A percentile compares a stretch with the other conserved stretches of the same genome.
phyloP scores from a whole-genome alignment of 2,329 filamentous ascomycete genomes.

The Drechslerella coelobrocha region DNA sequence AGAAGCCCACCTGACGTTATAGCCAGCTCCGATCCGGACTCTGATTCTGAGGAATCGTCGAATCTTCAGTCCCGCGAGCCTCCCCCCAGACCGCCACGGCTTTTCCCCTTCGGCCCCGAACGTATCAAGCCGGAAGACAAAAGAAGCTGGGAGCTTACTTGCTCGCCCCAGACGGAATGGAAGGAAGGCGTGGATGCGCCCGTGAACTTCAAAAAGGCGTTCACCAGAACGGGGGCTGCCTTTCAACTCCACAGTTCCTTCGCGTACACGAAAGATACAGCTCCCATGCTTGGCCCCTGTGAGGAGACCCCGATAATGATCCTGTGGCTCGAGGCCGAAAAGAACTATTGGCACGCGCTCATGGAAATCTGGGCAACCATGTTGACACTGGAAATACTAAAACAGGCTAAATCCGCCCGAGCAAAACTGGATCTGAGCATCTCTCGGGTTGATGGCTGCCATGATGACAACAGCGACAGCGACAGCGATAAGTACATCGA shows the following conservation, averaged over 20 bases:
- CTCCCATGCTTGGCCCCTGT: too few species aligned
- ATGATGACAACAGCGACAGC: too few species aligned
- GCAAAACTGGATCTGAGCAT: not conserved
- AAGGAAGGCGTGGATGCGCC: conserved; percentile 46
- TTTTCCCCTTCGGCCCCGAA: not conserved
- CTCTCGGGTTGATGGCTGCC: not conserved
- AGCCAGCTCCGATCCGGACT: too few species aligned
- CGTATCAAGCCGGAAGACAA: not conserved
- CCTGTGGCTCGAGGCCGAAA: conserved; percentile 54
- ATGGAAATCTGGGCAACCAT: conserved; percentile 56
- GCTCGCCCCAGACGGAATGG: conserved; percentile 11
- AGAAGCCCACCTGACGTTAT: not conserved
- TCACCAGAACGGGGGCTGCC: conserved; percentile 53
- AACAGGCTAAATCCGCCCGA: conserved; percentile 51
- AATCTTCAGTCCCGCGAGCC: too few species aligned
- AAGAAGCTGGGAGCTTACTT: conserved; percentile 16
- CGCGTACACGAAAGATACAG: too few species aligned
- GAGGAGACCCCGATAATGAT: conserved; percentile 55
- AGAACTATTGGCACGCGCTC: conserved; percentile 56
- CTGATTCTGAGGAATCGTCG: too few species aligned
- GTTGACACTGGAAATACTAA: conserved; percentile 53
- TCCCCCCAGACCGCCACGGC: too few species aligned
- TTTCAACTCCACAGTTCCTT: conserved; percentile 49
- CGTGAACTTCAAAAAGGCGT: too few species aligned
- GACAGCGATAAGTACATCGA: too few species aligned